Evolutionary conservation across 306 rosid species (phyloP).

Genomic region (Abrus pulchellus): DNA sequence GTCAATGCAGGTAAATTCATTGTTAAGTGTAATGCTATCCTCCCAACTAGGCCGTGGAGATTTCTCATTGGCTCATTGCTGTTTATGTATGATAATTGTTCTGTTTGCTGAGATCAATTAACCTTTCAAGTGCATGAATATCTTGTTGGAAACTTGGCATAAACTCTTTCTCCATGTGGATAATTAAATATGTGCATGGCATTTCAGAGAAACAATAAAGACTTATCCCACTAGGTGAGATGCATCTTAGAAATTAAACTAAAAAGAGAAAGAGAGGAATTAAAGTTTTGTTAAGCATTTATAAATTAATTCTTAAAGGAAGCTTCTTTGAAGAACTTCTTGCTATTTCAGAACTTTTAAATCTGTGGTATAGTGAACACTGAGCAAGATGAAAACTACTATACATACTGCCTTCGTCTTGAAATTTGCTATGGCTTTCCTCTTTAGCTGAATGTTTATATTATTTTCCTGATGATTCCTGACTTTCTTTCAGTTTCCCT

Average conservation of each 20-base stretch:
- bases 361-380: neutral
- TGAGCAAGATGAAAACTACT: slow-evolving; percentile 7
- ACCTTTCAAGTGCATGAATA: slow-evolving; percentile 22
- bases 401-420: slow-evolving; percentile 18
- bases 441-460: slow-evolving; percentile 1
- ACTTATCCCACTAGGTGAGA: neutral
- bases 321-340: slow-evolving; percentile 22
- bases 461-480: slow-evolving; percentile 20
- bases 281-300: slow-evolving; percentile 8
- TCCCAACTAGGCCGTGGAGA: neutral
- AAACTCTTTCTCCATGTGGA: neutral
- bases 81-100: neutral
- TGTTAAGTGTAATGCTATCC: slow-evolving; percentile 11
- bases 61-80: neutral
- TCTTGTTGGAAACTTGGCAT: neutral
- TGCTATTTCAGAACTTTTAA: slow-evolving; percentile 17
- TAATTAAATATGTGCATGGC: slow-evolving; percentile 17
- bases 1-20: slow-evolving; percentile 89
- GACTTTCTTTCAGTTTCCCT: slow-evolving; percentile 15
- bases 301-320: slow-evolving; percentile 35
- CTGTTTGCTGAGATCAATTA: neutral
- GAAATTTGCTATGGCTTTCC: slow-evolving; percentile 14
- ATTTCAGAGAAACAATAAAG: neutral
- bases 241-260: slow-evolving; percentile 9
- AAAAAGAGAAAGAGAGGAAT: neutral